Conservation (phyloP, 2,329 filamentous ascomycete genomes). For the Penicillium sp. region DNA sequence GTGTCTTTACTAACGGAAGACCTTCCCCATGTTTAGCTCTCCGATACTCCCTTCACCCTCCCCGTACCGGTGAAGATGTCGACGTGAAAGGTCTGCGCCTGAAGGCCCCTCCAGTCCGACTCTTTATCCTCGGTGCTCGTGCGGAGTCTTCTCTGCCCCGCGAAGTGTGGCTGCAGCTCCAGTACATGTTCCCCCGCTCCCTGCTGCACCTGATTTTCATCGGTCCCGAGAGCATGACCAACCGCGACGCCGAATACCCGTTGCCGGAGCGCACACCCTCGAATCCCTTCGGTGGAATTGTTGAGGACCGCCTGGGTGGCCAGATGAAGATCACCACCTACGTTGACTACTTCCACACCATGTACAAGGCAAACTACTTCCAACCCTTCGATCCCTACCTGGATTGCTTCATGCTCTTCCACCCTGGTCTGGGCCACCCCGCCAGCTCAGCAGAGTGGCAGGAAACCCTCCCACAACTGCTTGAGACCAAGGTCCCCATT, state of each 20-base stretch:
- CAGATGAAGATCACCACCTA: constrained; percentile 97
- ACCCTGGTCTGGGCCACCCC: constrained; percentile 92
- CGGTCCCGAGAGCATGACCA: constrained; percentile 92
- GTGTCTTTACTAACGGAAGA: neutral
- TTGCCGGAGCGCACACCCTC: constrained; percentile 78
- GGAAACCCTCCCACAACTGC: constrained; percentile 80
- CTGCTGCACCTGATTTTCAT: constrained; percentile 91
- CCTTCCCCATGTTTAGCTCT: constrained; percentile 60
- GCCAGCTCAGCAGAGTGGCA: constrained; percentile 93
- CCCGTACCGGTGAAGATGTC: constrained; percentile 70
- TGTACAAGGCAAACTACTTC: constrained; percentile 89
- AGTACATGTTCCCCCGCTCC: constrained; percentile 92
- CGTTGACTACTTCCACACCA: constrained; percentile 96
- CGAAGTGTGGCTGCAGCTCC: constrained; percentile 88
- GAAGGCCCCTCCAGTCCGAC: constrained; percentile 80
- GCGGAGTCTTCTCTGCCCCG: constrained; percentile 96
- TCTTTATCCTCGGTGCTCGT: constrained; percentile 91
- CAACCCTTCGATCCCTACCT: constrained; percentile 97
- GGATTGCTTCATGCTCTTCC: constrained; percentile 95
- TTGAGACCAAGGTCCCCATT: constrained; percentile 95
- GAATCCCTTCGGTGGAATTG: constrained; percentile 91
- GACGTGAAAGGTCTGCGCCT: constrained; percentile 77
- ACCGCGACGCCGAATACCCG: constrained; percentile 89
- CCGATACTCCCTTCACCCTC: constrained; percentile 90
- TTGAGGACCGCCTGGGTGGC: constrained; percentile 85